Base-by-base conservation (phyloP, 257 asterid genomes). In the Nicotiana attenuata region DNA sequence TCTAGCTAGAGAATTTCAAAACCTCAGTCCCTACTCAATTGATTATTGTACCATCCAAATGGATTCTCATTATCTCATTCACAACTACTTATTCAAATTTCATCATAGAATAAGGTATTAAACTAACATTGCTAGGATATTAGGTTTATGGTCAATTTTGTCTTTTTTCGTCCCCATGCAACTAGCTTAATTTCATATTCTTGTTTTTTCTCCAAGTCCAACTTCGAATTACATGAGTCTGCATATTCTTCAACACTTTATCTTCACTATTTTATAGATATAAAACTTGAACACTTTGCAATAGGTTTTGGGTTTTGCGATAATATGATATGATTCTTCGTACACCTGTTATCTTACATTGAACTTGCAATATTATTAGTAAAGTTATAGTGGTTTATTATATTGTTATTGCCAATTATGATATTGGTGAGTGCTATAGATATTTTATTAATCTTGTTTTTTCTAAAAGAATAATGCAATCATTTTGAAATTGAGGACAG, bases 51-150 rank as follows among this genome's bases (percentile, higher is more conserved):
- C 79, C 41, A 75, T 15, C 35, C 16, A 75, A 75, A 47, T 75
- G 63, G 79, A 75, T 75, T 75, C 79, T 75, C 41, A 24, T 75
- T 63, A 75, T 75, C 79, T 50, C 63, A 24, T 75, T 75, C 79
- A 75, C 79, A 75, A 75, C 79, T 75, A 26, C 79, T 73, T 50
- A 24, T 73, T 75, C 79, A 75, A 50, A 24, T 22, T 50, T 75
- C 41, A 7, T 26, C 5, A 11, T 71, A 71, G 22, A 73, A 24
- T 73, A 73, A 47, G 79, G 79, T 73, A 33, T 67, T 71, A 73
- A 75, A 26, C 63, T 8, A 24, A 50, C 79, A 8, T 47, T 75
- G 63, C 41, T 75, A 75, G 63, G 50, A 75, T 75, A 75, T 75
- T 75, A 50, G 79, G 79, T 75, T 75, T 50, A 75, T 75, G 41